Conservation (phyloP, 768 basidiomycete genomes). For the Tulasnella sp. region DNA sequence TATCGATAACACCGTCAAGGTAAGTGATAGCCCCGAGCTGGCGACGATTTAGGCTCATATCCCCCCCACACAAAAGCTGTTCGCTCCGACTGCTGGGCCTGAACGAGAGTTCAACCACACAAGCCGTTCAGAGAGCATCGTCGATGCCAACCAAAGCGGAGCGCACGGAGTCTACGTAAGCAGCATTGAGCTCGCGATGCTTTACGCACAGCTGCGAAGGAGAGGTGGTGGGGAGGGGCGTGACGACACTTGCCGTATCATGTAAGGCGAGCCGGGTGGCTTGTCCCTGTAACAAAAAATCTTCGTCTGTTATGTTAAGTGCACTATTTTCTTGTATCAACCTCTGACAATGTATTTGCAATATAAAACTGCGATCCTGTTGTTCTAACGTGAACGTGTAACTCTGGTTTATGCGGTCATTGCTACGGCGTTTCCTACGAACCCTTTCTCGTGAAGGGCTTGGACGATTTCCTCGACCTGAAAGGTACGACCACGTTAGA, state of each 20-base stretch:
- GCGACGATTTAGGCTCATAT: not conserved
- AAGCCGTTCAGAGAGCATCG: slow-evolving; percentile 45
- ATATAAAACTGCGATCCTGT: not conserved
- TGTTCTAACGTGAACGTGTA: not conserved
- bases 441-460: slow-evolving; percentile 61
- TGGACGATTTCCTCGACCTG: slow-evolving; percentile 87
- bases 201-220: slow-evolving; percentile 22
- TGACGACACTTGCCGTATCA: not conserved
- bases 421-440: slow-evolving; percentile 53
- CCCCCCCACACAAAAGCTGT: slow-evolving; percentile 42
- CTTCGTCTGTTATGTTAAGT: not conserved
- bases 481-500: slow-evolving; percentile 9
- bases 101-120: slow-evolving; percentile 49
- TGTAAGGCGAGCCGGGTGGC: not conserved
- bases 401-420: slow-evolving; percentile 41
- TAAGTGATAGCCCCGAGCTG: slow-evolving; percentile 25
- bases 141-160: slow-evolving; percentile 45
- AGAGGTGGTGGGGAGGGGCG: not conserved
- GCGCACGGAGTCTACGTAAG: slow-evolving; percentile 26
- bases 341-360: not conserved
- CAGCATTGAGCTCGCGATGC: slow-evolving; percentile 28
- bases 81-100: slow-evolving; percentile 46
- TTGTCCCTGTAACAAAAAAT: not conserved
- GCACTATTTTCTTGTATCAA: not conserved
- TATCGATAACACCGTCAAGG: slow-evolving; percentile 80